These are phyloP conservation scores for Choanephora cucurbitarum DNA, from an alignment of 371 early-diverging fungal genomes.

Conservation along the genomic window DNA sequence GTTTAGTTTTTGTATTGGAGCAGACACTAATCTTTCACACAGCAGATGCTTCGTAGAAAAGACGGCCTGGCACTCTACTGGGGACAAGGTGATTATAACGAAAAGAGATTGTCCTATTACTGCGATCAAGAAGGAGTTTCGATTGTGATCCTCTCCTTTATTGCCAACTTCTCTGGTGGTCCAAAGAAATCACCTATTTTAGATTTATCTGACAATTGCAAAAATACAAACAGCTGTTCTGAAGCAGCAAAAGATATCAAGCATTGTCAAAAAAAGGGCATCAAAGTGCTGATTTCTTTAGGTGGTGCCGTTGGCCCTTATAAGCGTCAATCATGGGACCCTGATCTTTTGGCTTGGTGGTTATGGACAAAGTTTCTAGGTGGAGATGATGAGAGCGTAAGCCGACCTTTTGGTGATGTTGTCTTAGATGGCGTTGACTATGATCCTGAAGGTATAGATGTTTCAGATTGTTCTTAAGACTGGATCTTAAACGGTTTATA, in stretches of 20 bases:
- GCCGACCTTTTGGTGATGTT: conserved; percentile 37
- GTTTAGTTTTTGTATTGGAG: neutral
- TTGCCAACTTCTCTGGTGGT: conserved; percentile 45
- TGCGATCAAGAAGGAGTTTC: conserved; percentile 58
- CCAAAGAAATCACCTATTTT: conserved; percentile 37
- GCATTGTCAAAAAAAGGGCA: conserved; percentile 62
- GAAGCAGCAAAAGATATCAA: conserved; percentile 58
- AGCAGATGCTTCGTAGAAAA: conserved; percentile 2
- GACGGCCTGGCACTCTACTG: conserved; percentile 34
- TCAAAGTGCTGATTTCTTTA: conserved; percentile 54
- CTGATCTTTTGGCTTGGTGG: conserved; percentile 50
- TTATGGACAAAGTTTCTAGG: conserved; percentile 55
- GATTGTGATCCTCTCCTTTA: conserved; percentile 56
- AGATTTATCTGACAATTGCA: conserved; percentile 63
- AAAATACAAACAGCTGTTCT: conserved; percentile 41
- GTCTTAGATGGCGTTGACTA: conserved; percentile 48
- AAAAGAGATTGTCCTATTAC: conserved; percentile 51
- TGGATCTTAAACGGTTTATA: neutral
- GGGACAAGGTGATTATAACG: conserved; percentile 37
- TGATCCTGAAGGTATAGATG: conserved; percentile 47
- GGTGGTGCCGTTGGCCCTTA: conserved; percentile 53
- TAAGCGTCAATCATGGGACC: conserved; percentile 32
- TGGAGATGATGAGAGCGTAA: conserved; percentile 31
- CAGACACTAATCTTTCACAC: neutral
- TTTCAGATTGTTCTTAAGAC: too few relatives aligned